Evolutionary conservation across 1,284 basidiomycete species (phyloP).

Genomic region (Ganoderma lucidum): DNA sequence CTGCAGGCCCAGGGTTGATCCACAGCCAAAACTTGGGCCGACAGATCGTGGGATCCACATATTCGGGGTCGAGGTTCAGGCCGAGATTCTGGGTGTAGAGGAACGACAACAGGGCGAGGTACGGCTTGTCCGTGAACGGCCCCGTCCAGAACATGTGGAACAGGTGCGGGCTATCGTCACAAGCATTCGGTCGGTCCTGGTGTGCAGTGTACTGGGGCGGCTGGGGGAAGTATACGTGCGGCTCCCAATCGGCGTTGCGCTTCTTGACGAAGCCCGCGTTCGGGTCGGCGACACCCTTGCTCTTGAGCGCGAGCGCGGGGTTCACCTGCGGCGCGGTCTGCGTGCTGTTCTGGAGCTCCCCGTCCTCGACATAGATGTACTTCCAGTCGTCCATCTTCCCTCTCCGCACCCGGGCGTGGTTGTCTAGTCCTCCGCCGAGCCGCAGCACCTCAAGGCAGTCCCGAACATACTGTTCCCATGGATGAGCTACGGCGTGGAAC

Average conservation of each 20-base stretch:
- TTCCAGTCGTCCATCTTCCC: slow-evolving; percentile 71
- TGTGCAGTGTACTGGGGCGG: slow-evolving; percentile 49
- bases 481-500: slow-evolving; percentile 14
- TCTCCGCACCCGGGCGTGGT: slow-evolving; percentile 62
- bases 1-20: slow-evolving; percentile 75
- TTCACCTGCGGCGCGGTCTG: slow-evolving; percentile 31
- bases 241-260: slow-evolving; percentile 51
- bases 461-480: slow-evolving; percentile 69
- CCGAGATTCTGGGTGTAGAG: slow-evolving; percentile 79
- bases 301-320: slow-evolving; percentile 32
- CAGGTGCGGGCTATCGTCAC: slow-evolving; percentile 71
- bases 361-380: slow-evolving; percentile 71
- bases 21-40: slow-evolving; percentile 79
- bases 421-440: slow-evolving; percentile 73
- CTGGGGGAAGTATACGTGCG: slow-evolving; percentile 45
- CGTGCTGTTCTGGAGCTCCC: slow-evolving; percentile 51
- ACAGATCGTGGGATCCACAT: slow-evolving; percentile 54
- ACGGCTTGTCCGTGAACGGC: slow-evolving; percentile 82
- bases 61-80: slow-evolving; percentile 56
- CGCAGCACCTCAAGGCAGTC: slow-evolving; percentile 82
- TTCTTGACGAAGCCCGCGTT: slow-evolving; percentile 32
- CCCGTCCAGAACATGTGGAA: slow-evolving; percentile 89
- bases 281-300: slow-evolving; percentile 31
- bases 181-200: slow-evolving; percentile 52
- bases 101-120: slow-evolving; percentile 78